Evolutionary conservation across 2,329 filamentous ascomycete genomes (phyloP).

Genomic region (Fusarium xyrophilum): DNA sequence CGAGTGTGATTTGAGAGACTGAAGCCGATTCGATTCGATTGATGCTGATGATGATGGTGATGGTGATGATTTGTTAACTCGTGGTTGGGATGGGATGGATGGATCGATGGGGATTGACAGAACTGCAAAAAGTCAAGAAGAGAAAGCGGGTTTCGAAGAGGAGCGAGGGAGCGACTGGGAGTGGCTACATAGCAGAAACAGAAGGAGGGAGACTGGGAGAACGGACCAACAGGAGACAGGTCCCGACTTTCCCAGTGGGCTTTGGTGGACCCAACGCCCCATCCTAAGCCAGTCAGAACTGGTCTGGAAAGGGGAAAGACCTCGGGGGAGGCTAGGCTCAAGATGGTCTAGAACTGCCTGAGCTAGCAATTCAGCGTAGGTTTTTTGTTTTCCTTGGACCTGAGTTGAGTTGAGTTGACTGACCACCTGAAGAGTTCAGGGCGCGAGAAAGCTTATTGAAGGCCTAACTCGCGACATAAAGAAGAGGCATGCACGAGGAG

Average conservation of each 20-base stretch:
- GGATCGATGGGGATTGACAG: slow-evolving; percentile 33
- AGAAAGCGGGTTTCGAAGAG: slow-evolving; percentile 34
- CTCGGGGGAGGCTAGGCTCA: slow-evolving; percentile 17
- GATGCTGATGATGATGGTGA: neutral
- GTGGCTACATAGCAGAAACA: slow-evolving; percentile 20
- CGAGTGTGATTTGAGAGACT: slow-evolving; percentile 11
- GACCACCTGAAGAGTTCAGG: neutral
- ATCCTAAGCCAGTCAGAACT: slow-evolving; percentile 6
- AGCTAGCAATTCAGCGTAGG: slow-evolving; percentile 5
- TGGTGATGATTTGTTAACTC: slow-evolving; percentile 9
- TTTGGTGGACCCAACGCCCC: slow-evolving; percentile 4
- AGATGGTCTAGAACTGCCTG: slow-evolving; percentile 1
- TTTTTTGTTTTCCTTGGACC: slow-evolving; percentile 26
- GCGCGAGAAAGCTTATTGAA: slow-evolving; percentile 10
- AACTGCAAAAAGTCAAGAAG: slow-evolving; percentile 36
- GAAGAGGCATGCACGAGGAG: neutral
- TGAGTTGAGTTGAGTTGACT: neutral
- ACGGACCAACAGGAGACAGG: slow-evolving; percentile 34
- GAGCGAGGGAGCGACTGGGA: slow-evolving; percentile 32
- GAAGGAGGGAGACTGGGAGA: slow-evolving; percentile 25
- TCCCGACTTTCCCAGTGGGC: slow-evolving; percentile 16
- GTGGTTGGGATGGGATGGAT: slow-evolving; percentile 25
- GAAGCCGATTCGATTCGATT: slow-evolving; percentile 1
- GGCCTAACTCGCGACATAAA: neutral
- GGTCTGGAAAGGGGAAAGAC: slow-evolving; percentile 30